These are phyloP conservation scores for Candida maesae DNA, from an alignment of 805 yeast genomes.

Conservation along the genomic window DNA sequence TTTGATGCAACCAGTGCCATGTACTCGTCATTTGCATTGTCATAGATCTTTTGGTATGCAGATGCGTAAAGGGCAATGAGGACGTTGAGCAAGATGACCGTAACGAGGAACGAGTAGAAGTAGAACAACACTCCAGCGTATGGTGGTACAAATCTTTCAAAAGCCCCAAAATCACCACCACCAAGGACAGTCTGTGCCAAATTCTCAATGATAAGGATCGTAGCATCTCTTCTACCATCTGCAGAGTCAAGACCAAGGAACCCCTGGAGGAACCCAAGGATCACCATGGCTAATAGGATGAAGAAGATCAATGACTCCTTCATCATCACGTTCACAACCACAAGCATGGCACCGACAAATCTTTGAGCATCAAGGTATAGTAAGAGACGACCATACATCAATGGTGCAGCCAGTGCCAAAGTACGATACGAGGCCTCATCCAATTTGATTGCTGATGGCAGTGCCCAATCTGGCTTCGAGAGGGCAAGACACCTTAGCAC, in stretches of 20 bases:
- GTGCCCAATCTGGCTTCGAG: conserved; percentile 24
- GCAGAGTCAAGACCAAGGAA: conserved; percentile 84
- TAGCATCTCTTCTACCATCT: conserved; percentile 78
- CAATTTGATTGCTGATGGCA: conserved; percentile 27
- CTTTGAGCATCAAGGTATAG: conserved; percentile 73
- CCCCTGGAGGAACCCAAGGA: conserved; percentile 81
- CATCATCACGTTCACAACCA: conserved; percentile 81
- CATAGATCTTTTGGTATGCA: conserved; percentile 77
- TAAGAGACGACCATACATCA: conserved; percentile 79
- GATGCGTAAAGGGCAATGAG: conserved; percentile 81
- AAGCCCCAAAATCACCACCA: conserved; percentile 66
- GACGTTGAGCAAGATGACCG: conserved; percentile 75
- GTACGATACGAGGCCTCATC: conserved; percentile 65
- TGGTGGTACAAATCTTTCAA: conserved; percentile 75
- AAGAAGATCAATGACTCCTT: conserved; percentile 82
- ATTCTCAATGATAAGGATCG: conserved; percentile 56
- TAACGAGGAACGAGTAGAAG: conserved; percentile 68
- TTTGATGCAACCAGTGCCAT: conserved; percentile 82
- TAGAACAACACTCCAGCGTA: conserved; percentile 80
- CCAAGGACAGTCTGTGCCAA: conserved; percentile 72
- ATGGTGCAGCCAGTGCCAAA: conserved; percentile 77
- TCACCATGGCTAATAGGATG: conserved; percentile 63
- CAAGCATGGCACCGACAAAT: conserved; percentile 87
- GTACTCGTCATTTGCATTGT: conserved; percentile 80
- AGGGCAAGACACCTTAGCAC: conserved; percentile 45